Conservation (phyloP, 2,329 filamentous ascomycete species). For the Zymoseptoria ardabiliae region DNA sequence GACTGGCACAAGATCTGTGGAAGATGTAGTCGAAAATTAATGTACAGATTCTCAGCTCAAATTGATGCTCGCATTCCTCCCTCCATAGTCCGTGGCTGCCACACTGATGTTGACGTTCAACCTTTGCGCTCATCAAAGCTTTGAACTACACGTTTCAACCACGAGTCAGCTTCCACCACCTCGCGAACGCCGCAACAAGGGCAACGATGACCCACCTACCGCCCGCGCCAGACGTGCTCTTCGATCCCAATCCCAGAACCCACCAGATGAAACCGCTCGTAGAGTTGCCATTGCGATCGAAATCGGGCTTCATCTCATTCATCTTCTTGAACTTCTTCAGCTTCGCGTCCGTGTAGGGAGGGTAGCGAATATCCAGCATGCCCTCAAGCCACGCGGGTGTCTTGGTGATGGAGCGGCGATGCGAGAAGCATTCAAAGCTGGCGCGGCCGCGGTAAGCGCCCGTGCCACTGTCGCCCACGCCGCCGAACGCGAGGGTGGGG, state of each 20-base stretch:
- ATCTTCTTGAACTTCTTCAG: conserved; percentile 44
- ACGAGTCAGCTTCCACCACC: conserved; percentile 67
- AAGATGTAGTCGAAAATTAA: not conserved
- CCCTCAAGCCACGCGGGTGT: conserved; percentile 62
- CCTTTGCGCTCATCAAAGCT: not conserved
- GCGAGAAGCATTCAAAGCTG: conserved; percentile 62
- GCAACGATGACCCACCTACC: conserved; percentile 26
- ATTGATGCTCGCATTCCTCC: not conserved
- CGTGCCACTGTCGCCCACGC: conserved; percentile 70
- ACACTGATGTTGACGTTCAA: not conserved
- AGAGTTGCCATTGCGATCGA: conserved; percentile 49
- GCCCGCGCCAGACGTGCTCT: conserved; percentile 19
- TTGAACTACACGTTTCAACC: conserved; percentile 78
- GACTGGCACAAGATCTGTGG: not conserved
- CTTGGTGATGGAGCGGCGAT: conserved; percentile 52
- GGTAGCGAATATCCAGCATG: conserved; percentile 60
- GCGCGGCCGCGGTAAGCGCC: conserved; percentile 72
- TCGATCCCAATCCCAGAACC: conserved; percentile 26
- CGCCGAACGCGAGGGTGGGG: conserved; percentile 69
- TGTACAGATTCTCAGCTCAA: not conserved
- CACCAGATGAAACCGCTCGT: conserved; percentile 26
- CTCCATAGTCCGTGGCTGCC: not conserved
- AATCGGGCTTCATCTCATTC: conserved; percentile 49
- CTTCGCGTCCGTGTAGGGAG: conserved; percentile 51
- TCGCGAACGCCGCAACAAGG: conserved; percentile 14